phyloP scores from a whole-genome alignment of 306 rosid genomes.

The Prunus kanzakura region DNA sequence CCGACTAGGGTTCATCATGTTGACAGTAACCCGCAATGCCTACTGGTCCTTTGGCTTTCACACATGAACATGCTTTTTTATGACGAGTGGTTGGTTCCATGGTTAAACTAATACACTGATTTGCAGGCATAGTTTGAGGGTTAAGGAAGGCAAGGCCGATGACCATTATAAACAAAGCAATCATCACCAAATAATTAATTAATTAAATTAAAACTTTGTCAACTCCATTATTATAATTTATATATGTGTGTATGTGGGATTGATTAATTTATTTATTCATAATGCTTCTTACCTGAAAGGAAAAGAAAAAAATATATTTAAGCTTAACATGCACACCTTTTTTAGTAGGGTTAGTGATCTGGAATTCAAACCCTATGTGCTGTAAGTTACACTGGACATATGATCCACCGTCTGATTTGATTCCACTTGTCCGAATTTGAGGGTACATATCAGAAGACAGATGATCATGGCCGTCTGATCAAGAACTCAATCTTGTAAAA shows the following conservation, averaged over 20 bases:
- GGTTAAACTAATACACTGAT: constrained; percentile 32
- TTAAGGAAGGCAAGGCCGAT: constrained; percentile 49
- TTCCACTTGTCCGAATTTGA: constrained; percentile 62
- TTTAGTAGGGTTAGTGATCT: constrained; percentile 26
- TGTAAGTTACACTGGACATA: constrained; percentile 26
- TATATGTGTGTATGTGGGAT: background rate
- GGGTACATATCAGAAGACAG: constrained; percentile 45
- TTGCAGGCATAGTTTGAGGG: constrained; percentile 56
- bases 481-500: constrained; percentile 25
- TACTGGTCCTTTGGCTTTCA: constrained; percentile 34
- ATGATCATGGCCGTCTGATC: constrained; percentile 32
- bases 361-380: constrained; percentile 26
- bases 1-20: constrained; percentile 49
- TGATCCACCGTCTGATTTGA: constrained; percentile 46
- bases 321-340: background rate
- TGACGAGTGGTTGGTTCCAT: constrained; percentile 23
- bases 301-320: background rate
- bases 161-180: constrained; percentile 31
- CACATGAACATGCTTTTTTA: constrained; percentile 38
- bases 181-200: constrained; percentile 28
- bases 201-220: constrained; percentile 31
- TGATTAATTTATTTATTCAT: background rate
- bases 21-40: constrained; percentile 34
- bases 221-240: constrained; percentile 35
- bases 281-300: background rate